Evolutionary conservation across 495 filamentous ascomycete genomes (phyloP).

Genomic region (Hypoxylon fuscum): DNA sequence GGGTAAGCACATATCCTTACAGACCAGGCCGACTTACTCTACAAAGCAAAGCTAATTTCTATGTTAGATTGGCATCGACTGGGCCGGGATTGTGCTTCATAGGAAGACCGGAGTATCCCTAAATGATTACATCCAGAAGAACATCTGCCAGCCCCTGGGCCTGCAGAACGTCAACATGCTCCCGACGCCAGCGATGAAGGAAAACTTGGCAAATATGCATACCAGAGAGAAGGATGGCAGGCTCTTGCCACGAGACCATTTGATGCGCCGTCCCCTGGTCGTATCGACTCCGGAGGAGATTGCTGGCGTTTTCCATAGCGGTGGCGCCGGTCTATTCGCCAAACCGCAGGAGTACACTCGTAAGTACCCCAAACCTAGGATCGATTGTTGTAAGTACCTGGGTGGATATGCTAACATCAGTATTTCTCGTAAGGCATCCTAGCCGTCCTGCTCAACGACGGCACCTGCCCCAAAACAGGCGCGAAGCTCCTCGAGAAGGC

Average conservation of each 20-base stretch:
- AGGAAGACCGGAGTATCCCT: slow-evolving; percentile 59
- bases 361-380: slow-evolving; percentile 42
- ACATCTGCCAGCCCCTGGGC: slow-evolving; percentile 66
- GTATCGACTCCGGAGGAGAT: slow-evolving; percentile 44
- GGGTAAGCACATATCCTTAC: slow-evolving; percentile 48
- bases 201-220: slow-evolving; percentile 61
- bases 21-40: not conserved
- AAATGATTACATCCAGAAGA: slow-evolving; percentile 63
- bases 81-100: slow-evolving; percentile 65
- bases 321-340: slow-evolving; percentile 65
- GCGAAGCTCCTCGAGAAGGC: slow-evolving; percentile 55
- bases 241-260: slow-evolving; percentile 57
- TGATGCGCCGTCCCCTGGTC: slow-evolving; percentile 53
- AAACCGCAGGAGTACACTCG: slow-evolving; percentile 65
- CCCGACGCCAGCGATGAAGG: slow-evolving; percentile 60
- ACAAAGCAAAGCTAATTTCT: not conserved
- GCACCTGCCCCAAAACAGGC: slow-evolving; percentile 58
- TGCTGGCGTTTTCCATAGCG: slow-evolving; percentile 58
- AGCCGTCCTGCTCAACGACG: slow-evolving; percentile 60
- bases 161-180: slow-evolving; percentile 64
- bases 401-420: not conserved
- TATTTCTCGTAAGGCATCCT: slow-evolving; percentile 35
- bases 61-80: slow-evolving; percentile 63
- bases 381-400: not conserved
- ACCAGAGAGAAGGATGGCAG: slow-evolving; percentile 51